A percentile compares a stretch with the other conserved stretches of the same genome.
These are phyloP conservation scores for Ilyonectria mors-panacis DNA, from an alignment of 2,329 filamentous ascomycete genomes.

Conservation along the genomic window DNA sequence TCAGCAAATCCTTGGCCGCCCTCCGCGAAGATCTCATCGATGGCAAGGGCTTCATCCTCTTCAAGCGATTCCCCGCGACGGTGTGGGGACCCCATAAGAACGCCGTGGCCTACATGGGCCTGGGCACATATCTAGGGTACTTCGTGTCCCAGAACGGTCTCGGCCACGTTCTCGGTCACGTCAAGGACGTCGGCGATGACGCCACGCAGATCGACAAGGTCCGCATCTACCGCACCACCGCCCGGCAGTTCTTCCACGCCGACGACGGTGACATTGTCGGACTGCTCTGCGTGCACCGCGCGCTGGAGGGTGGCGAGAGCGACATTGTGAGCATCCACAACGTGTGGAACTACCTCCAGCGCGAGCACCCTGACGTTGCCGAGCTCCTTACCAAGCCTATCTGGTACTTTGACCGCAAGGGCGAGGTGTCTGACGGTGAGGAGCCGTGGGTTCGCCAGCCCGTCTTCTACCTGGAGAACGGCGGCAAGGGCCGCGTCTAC, in stretches of 20 bases:
- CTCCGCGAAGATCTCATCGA: constrained; percentile 70
- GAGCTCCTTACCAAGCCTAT: constrained; percentile 81
- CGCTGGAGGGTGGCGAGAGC: constrained; percentile 85
- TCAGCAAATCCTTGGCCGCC: constrained; percentile 53
- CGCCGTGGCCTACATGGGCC: constrained; percentile 91
- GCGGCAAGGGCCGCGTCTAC: constrained; percentile 64
- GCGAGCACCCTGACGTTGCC: constrained; percentile 83
- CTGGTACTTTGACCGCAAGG: constrained; percentile 95
- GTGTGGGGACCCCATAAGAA: constrained; percentile 85
- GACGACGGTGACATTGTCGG: constrained; percentile 89
- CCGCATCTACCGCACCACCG: constrained; percentile 91
- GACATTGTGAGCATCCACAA: constrained; percentile 85
- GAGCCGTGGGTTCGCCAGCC: constrained; percentile 80
- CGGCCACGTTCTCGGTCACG: constrained; percentile 89
- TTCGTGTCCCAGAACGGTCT: constrained; percentile 89
- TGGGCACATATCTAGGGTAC: constrained; percentile 88
- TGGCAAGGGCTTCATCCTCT: constrained; percentile 91
- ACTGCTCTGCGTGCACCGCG: constrained; percentile 83
- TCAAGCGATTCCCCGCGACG: constrained; percentile 85
- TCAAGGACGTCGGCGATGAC: constrained; percentile 90
- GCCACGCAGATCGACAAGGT: constrained; percentile 86
- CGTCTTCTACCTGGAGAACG: constrained; percentile 84
- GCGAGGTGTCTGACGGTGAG: constrained; percentile 81
- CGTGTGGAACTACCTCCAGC: constrained; percentile 86
- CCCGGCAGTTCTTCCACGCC: constrained; percentile 70